A percentile compares a stretch with the other conserved stretches of the same genome.
phyloP scores from a whole-genome alignment of 306 rosid genomes.

The Prosopis cineraria region DNA sequence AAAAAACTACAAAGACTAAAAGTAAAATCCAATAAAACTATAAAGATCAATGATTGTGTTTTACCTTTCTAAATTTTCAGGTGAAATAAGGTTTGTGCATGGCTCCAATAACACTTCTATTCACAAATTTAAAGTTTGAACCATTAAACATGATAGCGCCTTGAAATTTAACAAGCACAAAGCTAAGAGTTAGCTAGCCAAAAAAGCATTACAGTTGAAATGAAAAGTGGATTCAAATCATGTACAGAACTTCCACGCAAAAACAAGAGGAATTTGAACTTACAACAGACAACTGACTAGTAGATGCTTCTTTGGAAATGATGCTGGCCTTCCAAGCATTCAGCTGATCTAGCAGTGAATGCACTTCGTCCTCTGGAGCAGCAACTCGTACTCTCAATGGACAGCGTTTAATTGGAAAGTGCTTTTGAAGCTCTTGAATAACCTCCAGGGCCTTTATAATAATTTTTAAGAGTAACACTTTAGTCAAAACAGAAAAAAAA shows the following conservation, averaged over 20 bases:
- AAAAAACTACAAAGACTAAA: no score
- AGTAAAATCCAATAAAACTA: no score
- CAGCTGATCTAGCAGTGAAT: conserved; percentile 68
- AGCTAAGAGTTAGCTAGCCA: conserved; percentile 3
- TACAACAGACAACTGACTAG: conserved; percentile 69
- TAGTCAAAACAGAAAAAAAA: not conserved
- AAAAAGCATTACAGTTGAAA: conserved; percentile 10
- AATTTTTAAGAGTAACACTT: not conserved
- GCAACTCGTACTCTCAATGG: conserved; percentile 73
- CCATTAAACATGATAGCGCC: conserved; percentile 17
- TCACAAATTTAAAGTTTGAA: not conserved
- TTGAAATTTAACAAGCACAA: not conserved
- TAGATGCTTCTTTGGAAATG: conserved; percentile 68
- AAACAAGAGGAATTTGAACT: conserved; percentile 33
- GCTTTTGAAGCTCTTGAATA: conserved; percentile 97
- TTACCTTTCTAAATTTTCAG: no score
- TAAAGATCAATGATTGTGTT: no score
- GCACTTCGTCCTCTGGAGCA: conserved; percentile 53
- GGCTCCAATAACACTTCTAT: not conserved
- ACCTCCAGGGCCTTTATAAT: conserved; percentile 80
- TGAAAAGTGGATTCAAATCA: conserved; percentile 5
- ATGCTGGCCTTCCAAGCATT: conserved; percentile 67
- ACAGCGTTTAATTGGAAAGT: conserved; percentile 86
- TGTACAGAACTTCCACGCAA: conserved; percentile 8
- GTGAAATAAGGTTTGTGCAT: not conserved